phyloP scores from a whole-genome alignment of 768 basidiomycete species.

The Trametes cinnabarina region DNA sequence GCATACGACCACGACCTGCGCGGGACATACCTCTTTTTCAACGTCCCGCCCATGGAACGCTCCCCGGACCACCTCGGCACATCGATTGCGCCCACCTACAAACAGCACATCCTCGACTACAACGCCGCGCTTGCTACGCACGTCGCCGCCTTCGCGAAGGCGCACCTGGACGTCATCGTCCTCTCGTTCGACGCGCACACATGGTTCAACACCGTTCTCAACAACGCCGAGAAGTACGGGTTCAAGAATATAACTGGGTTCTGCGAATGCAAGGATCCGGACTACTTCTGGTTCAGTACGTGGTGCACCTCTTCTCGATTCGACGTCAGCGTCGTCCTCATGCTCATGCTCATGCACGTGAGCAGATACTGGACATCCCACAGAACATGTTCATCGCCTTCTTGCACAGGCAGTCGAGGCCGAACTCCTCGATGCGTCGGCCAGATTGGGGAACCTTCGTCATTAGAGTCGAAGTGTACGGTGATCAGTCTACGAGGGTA shows the following conservation, averaged over 20 bases:
- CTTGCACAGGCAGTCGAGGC: constrained; percentile 44
- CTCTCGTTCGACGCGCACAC: constrained; percentile 50
- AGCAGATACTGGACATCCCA: constrained; percentile 50
- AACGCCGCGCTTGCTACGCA: constrained; percentile 41
- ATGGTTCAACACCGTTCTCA: constrained; percentile 48
- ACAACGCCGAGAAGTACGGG: constrained; percentile 39
- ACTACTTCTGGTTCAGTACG: constrained; percentile 55
- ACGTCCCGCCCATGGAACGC: constrained; percentile 54
- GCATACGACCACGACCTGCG: constrained; percentile 41
- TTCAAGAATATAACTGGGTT: constrained; percentile 54
- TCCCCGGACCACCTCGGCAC: constrained; percentile 39
- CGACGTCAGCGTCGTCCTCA: no score
- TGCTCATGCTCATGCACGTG: no score
- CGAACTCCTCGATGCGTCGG: constrained; percentile 28
- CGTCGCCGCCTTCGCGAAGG: constrained; percentile 34
- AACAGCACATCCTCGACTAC: constrained; percentile 40
- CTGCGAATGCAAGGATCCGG: constrained; percentile 47
- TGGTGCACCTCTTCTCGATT: constrained; percentile 7
- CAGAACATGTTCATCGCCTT: constrained; percentile 45
- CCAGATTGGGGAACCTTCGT: no score
- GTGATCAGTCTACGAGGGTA: no score
- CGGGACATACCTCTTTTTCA: constrained; percentile 50
- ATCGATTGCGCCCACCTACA: constrained; percentile 36
- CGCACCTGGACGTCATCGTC: constrained; percentile 41
- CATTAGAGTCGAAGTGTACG: no score